These are phyloP conservation scores for Tephrocybe sp. DNA, from an alignment of 768 basidiomycete species.

Conservation along the genomic window DNA sequence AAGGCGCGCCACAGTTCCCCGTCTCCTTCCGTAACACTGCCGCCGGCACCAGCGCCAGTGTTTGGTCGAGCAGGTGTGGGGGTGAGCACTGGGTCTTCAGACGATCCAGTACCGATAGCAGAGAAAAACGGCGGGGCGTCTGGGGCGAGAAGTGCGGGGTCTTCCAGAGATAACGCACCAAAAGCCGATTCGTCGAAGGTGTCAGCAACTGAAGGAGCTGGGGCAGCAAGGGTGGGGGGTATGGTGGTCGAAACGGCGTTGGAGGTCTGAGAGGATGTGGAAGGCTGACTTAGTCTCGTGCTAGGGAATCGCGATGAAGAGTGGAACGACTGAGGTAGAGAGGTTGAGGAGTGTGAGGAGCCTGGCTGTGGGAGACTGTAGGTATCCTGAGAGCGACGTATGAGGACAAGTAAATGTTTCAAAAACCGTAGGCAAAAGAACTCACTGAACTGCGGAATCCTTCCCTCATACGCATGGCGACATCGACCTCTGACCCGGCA, in stretches of 20 bases:
- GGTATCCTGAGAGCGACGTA: too few relatives aligned
- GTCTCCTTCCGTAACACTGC: not conserved
- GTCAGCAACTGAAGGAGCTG: not conserved
- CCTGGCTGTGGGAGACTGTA: too few relatives aligned
- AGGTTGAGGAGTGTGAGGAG: not conserved
- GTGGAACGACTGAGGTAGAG: not conserved
- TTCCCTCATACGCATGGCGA: too few relatives aligned
- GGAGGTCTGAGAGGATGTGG: not conserved
- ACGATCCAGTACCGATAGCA: conserved; percentile 16
- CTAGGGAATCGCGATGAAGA: not conserved
- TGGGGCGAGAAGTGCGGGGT: conserved; percentile 49
- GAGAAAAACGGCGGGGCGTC: conserved; percentile 67
- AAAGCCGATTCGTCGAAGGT: conserved; percentile 50
- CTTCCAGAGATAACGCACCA: conserved; percentile 76
- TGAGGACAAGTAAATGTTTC: too few relatives aligned
- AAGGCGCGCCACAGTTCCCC: conserved; percentile 5
- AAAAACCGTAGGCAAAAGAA: too few relatives aligned
- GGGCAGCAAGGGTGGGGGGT: not conserved
- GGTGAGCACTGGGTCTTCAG: conserved; percentile 15
- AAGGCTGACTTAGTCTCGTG: not conserved
- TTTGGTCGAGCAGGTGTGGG: conserved; percentile 24
- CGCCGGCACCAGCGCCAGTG: not conserved
- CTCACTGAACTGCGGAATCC: too few relatives aligned
- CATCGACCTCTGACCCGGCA: too few relatives aligned
- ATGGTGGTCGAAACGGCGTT: not conserved